phyloP scores from a whole-genome alignment of 1,284 basidiomycete species.

The Malassezia globosa region DNA sequence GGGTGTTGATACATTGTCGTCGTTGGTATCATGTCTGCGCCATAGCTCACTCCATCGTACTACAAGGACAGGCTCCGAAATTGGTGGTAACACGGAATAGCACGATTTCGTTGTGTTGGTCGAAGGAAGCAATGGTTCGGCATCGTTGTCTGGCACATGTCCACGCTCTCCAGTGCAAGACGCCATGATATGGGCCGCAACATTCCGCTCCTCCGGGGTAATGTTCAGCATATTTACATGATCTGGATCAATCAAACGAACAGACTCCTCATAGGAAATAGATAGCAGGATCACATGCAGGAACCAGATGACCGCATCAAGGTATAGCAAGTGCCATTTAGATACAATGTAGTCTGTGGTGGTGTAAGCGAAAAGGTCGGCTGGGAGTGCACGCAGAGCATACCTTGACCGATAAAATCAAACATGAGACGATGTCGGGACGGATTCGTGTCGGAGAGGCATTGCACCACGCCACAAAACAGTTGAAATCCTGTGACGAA shows the following conservation, averaged over 20 bases:
- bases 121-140: too few species aligned
- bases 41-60: slow-evolving; percentile 7
- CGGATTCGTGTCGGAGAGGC: slow-evolving; percentile 2
- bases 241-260: background rate
- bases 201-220: background rate
- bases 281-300: slow-evolving; percentile 17
- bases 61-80: slow-evolving; percentile 3
- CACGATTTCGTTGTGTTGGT: background rate
- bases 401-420: slow-evolving; percentile 31
- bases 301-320: slow-evolving; percentile 13
- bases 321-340: slow-evolving; percentile 21
- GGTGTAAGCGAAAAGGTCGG: background rate
- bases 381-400: too few species aligned
- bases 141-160: background rate
- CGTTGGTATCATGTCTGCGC: too few species aligned
- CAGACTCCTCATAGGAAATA: slow-evolving; percentile 20
- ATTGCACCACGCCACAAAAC: background rate
- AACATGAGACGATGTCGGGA: slow-evolving; percentile 19
- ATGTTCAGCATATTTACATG: background rate
- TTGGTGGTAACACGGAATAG: slow-evolving; percentile 1
- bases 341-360: slow-evolving; percentile 15
- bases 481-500: slow-evolving; percentile 2
- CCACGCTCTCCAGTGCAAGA: too few species aligned
- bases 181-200: too few species aligned
- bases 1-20: too few species aligned